Base-by-base conservation (phyloP, 108 stramenopile species). In the Parietichytrium sp. region DNA sequence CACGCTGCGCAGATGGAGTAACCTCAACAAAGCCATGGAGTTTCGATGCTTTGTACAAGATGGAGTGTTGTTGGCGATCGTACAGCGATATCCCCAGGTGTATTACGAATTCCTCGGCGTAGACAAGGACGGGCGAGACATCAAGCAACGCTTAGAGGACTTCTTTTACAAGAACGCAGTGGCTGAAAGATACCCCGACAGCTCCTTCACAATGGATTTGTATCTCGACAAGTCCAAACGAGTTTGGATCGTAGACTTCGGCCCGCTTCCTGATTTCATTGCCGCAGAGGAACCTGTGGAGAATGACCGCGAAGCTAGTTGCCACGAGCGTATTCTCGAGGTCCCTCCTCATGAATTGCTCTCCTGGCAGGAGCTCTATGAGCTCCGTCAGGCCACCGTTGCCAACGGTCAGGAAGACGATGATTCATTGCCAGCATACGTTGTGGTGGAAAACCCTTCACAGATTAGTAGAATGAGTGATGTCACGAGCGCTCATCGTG, bases 1-100 rank as follows among this genome's bases (percentile, higher is more conserved):
- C 33, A 92, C 93, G 8, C 81, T 98, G 72, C 85, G 94, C 48
- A 95, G 96, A 83, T 96, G 95, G 95, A 93, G 94, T 83, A 94
- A 94, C 77, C 91, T 96, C 0, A 91, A 95, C 82, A 92, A 94
- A 12, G 91, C 93, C 80, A 95, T 95, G 93, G 95, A 96, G 82
- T 97, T 95, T 87, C 92, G 96, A 10, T 95, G 95, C 54, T 97
- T 97, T 83, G 87, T 97, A 27, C 84, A 90, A 51, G 78, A 87
- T 36, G 82, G 90, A 52, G 84, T 91, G 49, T 48, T 91, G 20
- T 12, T 87, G 48, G 55, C 33, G 49, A 83, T 87, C 38, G 81
- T 55, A 13, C 48, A 55, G 45, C 61, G 61, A 0, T 38, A 72
- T 27, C 61, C 61, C 6, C 61, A 72, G 6, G 61, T 45, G 15